Percentiles rank a stretch among this genome's conserved stretches.
These are phyloP conservation scores for Mycena filopes DNA, from an alignment of 768 basidiomycete genomes.

Conservation along the genomic window DNA sequence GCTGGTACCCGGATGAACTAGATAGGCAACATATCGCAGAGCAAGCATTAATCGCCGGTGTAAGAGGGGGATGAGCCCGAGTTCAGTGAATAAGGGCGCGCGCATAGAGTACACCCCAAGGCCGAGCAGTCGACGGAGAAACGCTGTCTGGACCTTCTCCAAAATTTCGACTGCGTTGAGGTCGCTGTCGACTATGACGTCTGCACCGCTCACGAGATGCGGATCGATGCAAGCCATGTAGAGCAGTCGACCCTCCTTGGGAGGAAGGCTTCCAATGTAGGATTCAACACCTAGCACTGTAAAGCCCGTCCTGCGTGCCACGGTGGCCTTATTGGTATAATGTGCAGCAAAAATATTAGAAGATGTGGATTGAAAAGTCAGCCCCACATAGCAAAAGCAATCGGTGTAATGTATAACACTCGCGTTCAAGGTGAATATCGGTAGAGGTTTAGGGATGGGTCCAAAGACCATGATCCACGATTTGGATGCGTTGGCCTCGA, in stretches of 20 bases:
- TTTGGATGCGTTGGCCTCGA: not conserved
- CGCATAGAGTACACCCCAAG: not conserved
- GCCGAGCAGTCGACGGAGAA: not conserved
- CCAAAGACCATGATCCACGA: not conserved
- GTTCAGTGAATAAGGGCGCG: not conserved
- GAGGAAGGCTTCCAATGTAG: not conserved
- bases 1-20: not conserved
- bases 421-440: not conserved
- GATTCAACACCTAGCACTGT: not conserved
- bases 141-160: not conserved
- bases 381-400: slow-evolving; percentile 16
- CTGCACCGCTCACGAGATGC: slow-evolving; percentile 7
- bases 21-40: not conserved
- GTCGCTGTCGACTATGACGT: not conserved
- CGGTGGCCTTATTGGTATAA: not conserved
- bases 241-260: slow-evolving; percentile 2
- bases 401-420: not conserved
- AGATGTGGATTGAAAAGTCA: slow-evolving; percentile 34
- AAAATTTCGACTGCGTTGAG: not conserved
- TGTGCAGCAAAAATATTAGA: not conserved
- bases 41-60: not conserved
- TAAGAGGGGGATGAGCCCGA: not conserved
- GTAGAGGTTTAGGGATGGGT: not conserved
- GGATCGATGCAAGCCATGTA: slow-evolving; percentile 13
- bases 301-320: not conserved